Percentiles rank a stretch among this genome's conserved stretches.
These are phyloP conservation scores for Inga laurina DNA, from an alignment of 306 rosid species.

Conservation along the genomic window DNA sequence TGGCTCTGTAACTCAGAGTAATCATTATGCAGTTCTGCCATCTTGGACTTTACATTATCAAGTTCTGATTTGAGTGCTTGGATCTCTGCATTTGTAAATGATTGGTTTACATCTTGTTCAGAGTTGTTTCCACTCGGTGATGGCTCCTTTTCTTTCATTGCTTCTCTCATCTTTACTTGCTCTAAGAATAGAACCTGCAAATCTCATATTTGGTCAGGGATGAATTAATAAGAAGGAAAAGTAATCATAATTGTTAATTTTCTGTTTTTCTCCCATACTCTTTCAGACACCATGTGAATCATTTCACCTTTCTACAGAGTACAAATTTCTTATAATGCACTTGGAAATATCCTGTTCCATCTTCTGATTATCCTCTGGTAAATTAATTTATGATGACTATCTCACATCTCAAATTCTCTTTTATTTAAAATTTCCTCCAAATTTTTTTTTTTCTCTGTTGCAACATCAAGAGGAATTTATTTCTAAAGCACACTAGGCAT, in stretches of 20 bases:
- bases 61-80: slow-evolving; percentile 72
- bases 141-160: slow-evolving; percentile 77
- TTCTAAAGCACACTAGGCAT: slow-evolving; percentile 8
- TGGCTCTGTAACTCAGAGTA: slow-evolving; percentile 76
- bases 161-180: slow-evolving; percentile 85
- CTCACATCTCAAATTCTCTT: slow-evolving; percentile 10
- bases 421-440: background rate
- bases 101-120: slow-evolving; percentile 59
- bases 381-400: background rate
- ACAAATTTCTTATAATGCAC: background rate
- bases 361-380: background rate
- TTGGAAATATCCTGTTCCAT: slow-evolving; percentile 16
- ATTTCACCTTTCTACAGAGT: background rate
- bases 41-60: slow-evolving; percentile 60
- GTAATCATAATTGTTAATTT: background rate
- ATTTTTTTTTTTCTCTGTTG: slow-evolving; percentile 5
- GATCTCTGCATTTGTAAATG: slow-evolving; percentile 43
- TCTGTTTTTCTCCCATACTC: background rate
- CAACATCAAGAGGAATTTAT: slow-evolving; percentile 6
- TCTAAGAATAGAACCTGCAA: slow-evolving; percentile 75
- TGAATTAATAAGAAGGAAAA: background rate
- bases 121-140: slow-evolving; percentile 46
- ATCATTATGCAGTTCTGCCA: slow-evolving; percentile 74
- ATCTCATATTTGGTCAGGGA: slow-evolving; percentile 31
- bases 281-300: slow-evolving; percentile 10